Evolutionary conservation across 2,329 filamentous ascomycete genomes (phyloP).

Genomic region (Aspergillus persii): DNA sequence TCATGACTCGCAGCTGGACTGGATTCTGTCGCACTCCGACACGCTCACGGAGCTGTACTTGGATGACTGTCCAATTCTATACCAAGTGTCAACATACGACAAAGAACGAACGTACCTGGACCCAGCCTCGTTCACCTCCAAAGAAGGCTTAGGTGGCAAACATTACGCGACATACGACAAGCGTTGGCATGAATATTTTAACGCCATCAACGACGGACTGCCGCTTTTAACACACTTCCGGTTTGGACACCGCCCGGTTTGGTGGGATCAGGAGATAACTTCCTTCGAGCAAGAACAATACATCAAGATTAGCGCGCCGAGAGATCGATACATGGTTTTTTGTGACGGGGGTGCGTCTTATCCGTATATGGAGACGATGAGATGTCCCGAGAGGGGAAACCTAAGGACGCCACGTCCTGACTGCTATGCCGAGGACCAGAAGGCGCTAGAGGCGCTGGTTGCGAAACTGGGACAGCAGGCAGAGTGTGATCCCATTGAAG

Average conservation of each 20-base stretch:
- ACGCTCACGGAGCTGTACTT: constrained; percentile 45
- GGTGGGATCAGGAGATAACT: constrained; percentile 6
- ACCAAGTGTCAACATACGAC: neutral
- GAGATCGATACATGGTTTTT: constrained; percentile 19
- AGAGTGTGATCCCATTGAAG: too few relatives aligned
- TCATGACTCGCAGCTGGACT: constrained; percentile 48
- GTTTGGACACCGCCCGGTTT: constrained; percentile 5
- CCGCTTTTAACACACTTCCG: constrained; percentile 10
- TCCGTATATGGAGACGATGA: constrained; percentile 14
- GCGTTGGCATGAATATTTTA: constrained; percentile 24
- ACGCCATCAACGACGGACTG: constrained; percentile 14
- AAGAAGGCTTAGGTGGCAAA: neutral
- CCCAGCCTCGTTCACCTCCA: neutral
- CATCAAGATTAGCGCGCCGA: constrained; percentile 13
- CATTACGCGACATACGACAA: constrained; percentile 7
- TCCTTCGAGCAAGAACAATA: constrained; percentile 21
- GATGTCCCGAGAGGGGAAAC: constrained; percentile 1
- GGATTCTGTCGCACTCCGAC: constrained; percentile 44
- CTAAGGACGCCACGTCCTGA: neutral
- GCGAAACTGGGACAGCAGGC: constrained; percentile 18
- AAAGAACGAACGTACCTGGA: neutral
- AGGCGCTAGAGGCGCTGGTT: constrained; percentile 14
- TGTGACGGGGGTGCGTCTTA: constrained; percentile 18
- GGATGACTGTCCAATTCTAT: constrained; percentile 41
- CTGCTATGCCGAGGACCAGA: constrained; percentile 14